Percentiles rank a stretch among this genome's conserved stretches.
phyloP scores from a whole-genome alignment of 2,329 filamentous ascomycete species.

The Mycosphaerelloides madeirae region DNA sequence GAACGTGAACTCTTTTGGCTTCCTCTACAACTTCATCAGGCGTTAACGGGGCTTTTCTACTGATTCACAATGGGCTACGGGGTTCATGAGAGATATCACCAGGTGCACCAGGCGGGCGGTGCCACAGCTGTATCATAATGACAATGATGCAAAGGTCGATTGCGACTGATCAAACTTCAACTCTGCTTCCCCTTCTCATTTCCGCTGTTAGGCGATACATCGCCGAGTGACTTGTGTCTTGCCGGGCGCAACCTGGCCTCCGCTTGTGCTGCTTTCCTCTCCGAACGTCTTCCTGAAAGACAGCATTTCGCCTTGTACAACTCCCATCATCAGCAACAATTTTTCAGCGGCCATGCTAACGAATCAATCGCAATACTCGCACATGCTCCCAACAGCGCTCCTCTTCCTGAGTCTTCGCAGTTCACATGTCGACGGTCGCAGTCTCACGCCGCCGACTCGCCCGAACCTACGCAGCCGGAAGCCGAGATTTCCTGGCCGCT shows the following conservation, averaged over 20 bases:
- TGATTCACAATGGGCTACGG: constrained; percentile 22
- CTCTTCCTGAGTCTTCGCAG: no score
- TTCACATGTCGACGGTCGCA: no score
- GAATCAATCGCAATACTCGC: no score
- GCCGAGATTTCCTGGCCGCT: no score
- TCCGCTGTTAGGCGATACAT: neutral
- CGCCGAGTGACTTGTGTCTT: neutral
- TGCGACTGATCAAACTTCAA: constrained; percentile 23
- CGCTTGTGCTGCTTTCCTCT: no score
- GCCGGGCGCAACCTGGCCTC: constrained; percentile 20
- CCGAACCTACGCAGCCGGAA: no score
- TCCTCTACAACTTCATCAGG: constrained; percentile 11
- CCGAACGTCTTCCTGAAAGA: no score
- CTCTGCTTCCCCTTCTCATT: constrained; percentile 2
- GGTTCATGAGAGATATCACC: constrained; percentile 33
- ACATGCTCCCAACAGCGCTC: no score
- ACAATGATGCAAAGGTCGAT: constrained; percentile 32
- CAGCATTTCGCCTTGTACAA: no score
- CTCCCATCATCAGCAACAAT: no score
- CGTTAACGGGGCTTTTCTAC: constrained; percentile 22
- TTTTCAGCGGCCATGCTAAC: no score
- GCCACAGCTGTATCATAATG: constrained; percentile 37
- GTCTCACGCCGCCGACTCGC: no score
- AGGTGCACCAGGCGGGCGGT: constrained; percentile 24
- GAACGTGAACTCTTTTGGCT: constrained; percentile 16